Evolutionary conservation across 768 basidiomycete genomes (phyloP).

Genomic region (Pisolithus orientalis): DNA sequence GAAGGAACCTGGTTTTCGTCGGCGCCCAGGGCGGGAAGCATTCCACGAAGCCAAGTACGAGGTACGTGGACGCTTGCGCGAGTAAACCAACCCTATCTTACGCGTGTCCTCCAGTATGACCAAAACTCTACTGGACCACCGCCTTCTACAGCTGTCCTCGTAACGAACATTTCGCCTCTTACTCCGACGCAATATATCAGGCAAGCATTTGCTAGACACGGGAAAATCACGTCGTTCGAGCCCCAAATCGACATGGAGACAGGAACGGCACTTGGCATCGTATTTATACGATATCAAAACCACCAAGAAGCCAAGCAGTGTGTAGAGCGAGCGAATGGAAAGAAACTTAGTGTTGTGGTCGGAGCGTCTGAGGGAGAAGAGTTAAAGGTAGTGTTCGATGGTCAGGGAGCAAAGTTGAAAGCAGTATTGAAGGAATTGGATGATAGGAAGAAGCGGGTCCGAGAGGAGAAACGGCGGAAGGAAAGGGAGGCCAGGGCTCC

Average conservation of each 20-base stretch:
- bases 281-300: slow-evolving; percentile 59
- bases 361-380: slow-evolving; percentile 45
- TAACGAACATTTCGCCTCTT: slow-evolving; percentile 66
- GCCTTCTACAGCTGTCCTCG: slow-evolving; percentile 67
- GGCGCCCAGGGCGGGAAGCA: slow-evolving; percentile 29
- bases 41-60: slow-evolving; percentile 49
- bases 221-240: slow-evolving; percentile 60
- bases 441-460: slow-evolving; percentile 38
- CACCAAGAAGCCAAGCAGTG: slow-evolving; percentile 68
- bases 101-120: slow-evolving; percentile 54
- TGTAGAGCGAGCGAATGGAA: slow-evolving; percentile 60
- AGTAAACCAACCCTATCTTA: slow-evolving; percentile 2
- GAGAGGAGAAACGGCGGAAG: slow-evolving; percentile 44
- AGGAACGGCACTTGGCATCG: slow-evolving; percentile 80
- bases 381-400: slow-evolving; percentile 76
- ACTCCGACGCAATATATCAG: slow-evolving; percentile 62
- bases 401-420: slow-evolving; percentile 56
- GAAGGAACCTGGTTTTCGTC: slow-evolving; percentile 33
- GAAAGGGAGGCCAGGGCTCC: slow-evolving; percentile 22
- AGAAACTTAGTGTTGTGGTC: slow-evolving; percentile 45
- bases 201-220: slow-evolving; percentile 58
- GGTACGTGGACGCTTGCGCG: slow-evolving; percentile 32
- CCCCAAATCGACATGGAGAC: slow-evolving; percentile 72
- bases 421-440: slow-evolving; percentile 65
- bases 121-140: slow-evolving; percentile 62